Evolutionary conservation across 257 asterid species (phyloP).

Genomic region (Avicennia marina): DNA sequence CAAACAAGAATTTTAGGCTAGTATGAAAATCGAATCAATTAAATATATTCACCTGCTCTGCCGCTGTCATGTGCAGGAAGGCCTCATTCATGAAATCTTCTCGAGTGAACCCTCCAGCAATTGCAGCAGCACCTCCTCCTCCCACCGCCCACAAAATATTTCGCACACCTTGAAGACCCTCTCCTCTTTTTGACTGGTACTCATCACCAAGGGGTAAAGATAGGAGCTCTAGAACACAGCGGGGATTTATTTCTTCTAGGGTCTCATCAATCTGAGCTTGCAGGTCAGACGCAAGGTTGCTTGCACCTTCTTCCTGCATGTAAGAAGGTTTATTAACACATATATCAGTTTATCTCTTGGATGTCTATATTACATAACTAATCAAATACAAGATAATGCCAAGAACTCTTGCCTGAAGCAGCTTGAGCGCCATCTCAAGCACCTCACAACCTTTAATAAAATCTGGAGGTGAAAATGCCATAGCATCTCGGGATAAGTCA

Average conservation of each 20-base stretch:
- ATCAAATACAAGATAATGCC: neutral
- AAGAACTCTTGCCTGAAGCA: constrained; percentile 65
- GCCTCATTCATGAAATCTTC: constrained; percentile 97
- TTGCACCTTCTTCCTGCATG: constrained; percentile 93
- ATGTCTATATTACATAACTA: neutral
- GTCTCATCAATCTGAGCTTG: constrained; percentile 97
- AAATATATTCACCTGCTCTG: constrained; percentile 68
- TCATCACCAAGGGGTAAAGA: constrained; percentile 78
- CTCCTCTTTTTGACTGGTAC: constrained; percentile 59
- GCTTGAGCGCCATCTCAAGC: constrained; percentile 86
- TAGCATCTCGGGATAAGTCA: constrained; percentile 90
- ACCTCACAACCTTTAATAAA: constrained; percentile 79
- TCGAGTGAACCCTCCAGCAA: constrained; percentile 88
- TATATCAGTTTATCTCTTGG: too few species aligned
- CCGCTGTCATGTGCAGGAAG: constrained; percentile 83
- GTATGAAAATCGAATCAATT: neutral
- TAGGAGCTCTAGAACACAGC: constrained; percentile 79
- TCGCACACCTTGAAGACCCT: constrained; percentile 92
- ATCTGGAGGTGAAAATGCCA: constrained; percentile 85
- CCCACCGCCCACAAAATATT: constrained; percentile 98
- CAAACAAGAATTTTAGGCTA: neutral
- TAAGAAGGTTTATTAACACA: too few species aligned
- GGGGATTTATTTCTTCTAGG: constrained; percentile 82
- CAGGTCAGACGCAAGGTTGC: constrained; percentile 81
- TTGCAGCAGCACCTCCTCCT: constrained; percentile 97